Percentiles rank a stretch among this genome's conserved stretches.
Evolutionary conservation across 495 filamentous ascomycete species (phyloP).

Genomic region (Cercophora sp.): DNA sequence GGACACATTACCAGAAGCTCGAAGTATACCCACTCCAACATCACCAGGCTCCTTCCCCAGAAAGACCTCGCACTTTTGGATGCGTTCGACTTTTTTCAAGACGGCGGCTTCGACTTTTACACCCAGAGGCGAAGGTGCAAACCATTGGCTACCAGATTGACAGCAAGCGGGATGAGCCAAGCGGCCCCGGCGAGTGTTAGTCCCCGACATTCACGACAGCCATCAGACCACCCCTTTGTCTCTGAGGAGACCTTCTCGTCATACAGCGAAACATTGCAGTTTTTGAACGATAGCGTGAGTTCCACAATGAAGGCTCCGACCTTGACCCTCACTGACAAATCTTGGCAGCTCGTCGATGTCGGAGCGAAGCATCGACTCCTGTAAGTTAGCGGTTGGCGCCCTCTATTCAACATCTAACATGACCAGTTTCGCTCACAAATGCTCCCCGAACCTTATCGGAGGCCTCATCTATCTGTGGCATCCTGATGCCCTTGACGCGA

Average conservation of each 20-base stretch:
- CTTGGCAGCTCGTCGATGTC: conserved; percentile 6
- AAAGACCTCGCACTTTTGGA: conserved; percentile 6
- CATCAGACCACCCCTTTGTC: too few relatives aligned
- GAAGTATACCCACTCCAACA: not conserved
- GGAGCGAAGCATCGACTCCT: conserved; percentile 8
- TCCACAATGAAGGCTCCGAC: not conserved
- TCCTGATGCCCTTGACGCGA: conserved; percentile 7
- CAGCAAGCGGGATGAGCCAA: too few relatives aligned
- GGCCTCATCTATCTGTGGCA: conserved; percentile 16
- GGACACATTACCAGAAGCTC: not conserved
- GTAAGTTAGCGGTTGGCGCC: not conserved
- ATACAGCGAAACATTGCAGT: not conserved
- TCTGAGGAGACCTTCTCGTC: not conserved
- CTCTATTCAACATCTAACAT: not conserved
- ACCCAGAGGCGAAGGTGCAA: not conserved
- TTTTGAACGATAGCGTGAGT: conserved; percentile 4
- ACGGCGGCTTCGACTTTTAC: conserved; percentile 1
- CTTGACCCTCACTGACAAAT: not conserved
- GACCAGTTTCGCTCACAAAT: conserved; percentile 3
- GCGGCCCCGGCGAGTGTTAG: too few relatives aligned
- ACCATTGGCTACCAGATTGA: too few relatives aligned
- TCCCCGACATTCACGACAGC: too few relatives aligned
- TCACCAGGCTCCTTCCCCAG: not conserved
- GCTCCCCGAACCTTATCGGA: conserved; percentile 2
- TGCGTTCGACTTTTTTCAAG: conserved; percentile 10